These are phyloP conservation scores for Dioscorea cayenensis DNA, from an alignment of 116 monocot species.

Conservation along the genomic window DNA sequence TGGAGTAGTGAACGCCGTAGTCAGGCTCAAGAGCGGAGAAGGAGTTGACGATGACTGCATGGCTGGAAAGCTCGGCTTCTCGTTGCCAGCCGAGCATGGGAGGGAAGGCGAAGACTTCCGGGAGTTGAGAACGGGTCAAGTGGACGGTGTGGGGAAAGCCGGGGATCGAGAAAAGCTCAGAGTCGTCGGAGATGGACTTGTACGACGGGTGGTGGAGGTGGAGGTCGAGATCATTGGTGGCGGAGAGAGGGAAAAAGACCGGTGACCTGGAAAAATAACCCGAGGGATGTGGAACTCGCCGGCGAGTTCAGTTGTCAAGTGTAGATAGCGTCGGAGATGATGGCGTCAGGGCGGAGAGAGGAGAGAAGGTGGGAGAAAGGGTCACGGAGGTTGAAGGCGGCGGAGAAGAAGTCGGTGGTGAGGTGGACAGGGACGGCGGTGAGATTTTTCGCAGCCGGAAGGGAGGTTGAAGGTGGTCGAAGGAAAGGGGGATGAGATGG, in stretches of 20 bases:
- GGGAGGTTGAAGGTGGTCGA: constrained; percentile 18
- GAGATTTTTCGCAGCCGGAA: constrained; percentile 22
- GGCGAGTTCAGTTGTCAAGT: constrained; percentile 13
- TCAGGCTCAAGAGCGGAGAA: constrained; percentile 29
- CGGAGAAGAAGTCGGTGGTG: not conserved
- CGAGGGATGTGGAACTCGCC: constrained; percentile 13
- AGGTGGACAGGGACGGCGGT: not conserved
- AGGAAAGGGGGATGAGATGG: constrained; percentile 28
- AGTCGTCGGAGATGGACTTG: not conserved
- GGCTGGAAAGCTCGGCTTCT: constrained; percentile 10
- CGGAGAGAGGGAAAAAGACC: constrained; percentile 12
- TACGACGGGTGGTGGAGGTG: not conserved
- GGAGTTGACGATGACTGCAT: constrained; percentile 33
- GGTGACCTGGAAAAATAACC: constrained; percentile 18
- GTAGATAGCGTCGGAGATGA: constrained; percentile 21
- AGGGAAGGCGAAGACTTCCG: too few species aligned
- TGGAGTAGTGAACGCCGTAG: constrained; percentile 18
- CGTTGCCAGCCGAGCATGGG: not conserved
- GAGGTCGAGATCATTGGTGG: not conserved
- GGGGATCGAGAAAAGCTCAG: constrained; percentile 5
- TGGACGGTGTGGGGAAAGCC: constrained; percentile 22
- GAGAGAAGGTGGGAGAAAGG: constrained; percentile 16
- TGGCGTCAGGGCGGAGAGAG: constrained; percentile 14
- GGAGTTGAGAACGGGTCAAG: not conserved
- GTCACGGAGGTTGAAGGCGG: constrained; percentile 7